These are phyloP conservation scores for Yarrowia osloensis DNA, from an alignment of 805 yeast species.

Conservation along the genomic window DNA sequence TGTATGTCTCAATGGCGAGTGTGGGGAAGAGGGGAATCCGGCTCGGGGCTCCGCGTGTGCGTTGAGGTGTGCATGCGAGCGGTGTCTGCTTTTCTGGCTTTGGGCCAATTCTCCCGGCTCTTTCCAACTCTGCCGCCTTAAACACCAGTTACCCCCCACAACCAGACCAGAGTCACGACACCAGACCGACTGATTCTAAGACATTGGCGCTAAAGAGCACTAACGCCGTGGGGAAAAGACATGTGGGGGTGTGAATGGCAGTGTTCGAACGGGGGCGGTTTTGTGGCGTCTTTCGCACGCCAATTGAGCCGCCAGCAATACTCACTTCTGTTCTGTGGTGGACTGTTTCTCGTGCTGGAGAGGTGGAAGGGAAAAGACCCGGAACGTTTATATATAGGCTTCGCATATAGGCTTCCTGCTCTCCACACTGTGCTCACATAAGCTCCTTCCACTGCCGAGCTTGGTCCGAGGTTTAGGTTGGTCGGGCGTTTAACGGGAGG, in stretches of 20 bases:
- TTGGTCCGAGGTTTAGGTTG: constrained; percentile 27
- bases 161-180: neutral
- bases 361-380: neutral
- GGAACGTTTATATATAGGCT: constrained; percentile 13
- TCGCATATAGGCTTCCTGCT: neutral
- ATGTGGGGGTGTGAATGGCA: neutral
- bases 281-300: no score
- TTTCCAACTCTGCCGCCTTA: no score
- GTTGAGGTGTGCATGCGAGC: neutral
- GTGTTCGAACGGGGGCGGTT: no score
- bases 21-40: constrained; percentile 10
- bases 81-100: neutral
- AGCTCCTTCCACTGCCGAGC: constrained; percentile 25
- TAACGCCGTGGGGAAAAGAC: neutral
- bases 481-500: neutral
- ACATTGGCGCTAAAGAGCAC: neutral
- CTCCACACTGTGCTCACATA: constrained; percentile 9
- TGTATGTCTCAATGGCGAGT: neutral
- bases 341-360: constrained; percentile 10
- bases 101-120: neutral
- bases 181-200: neutral
- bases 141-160: neutral
- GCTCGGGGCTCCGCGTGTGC: neutral
- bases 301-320: neutral
- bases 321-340: constrained; percentile 10